These are phyloP conservation scores for Candida argentea DNA, from an alignment of 805 yeast species.

Conservation along the genomic window DNA sequence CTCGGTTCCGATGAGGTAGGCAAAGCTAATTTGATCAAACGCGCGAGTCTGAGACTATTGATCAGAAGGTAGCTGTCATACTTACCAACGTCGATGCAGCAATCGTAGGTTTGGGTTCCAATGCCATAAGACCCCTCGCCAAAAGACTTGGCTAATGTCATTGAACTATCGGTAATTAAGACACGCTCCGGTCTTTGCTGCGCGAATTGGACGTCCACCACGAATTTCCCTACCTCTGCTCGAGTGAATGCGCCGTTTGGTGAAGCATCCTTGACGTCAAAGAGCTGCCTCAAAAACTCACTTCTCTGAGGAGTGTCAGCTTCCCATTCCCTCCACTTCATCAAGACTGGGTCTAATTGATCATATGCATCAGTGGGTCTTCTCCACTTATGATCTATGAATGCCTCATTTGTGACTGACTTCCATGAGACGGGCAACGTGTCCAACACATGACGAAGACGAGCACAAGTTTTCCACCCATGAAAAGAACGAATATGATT, in stretches of 20 bases:
- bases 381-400: constrained; percentile 25
- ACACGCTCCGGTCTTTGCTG: too few species aligned
- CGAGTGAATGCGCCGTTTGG: background rate
- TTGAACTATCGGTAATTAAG: too few species aligned
- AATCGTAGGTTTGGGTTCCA: too few species aligned
- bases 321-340: constrained; percentile 91
- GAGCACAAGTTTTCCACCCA: constrained; percentile 78
- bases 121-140: too few species aligned
- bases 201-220: too few species aligned
- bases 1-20: too few species aligned
- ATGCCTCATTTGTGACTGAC: constrained; percentile 15
- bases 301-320: constrained; percentile 51
- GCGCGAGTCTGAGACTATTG: too few species aligned
- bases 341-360: constrained; percentile 48
- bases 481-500: constrained; percentile 72
- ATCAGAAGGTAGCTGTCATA: too few species aligned
- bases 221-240: constrained; percentile 1
- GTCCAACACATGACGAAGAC: constrained; percentile 64
- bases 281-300: constrained; percentile 43
- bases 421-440: constrained; percentile 49
- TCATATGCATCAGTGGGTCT: constrained; percentile 44
- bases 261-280: too few species aligned
- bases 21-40: too few species aligned
- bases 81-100: too few species aligned
- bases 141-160: too few species aligned